Base-by-base conservation (phyloP, 208 protist genomes). In the Naegleria gruberi region DNA sequence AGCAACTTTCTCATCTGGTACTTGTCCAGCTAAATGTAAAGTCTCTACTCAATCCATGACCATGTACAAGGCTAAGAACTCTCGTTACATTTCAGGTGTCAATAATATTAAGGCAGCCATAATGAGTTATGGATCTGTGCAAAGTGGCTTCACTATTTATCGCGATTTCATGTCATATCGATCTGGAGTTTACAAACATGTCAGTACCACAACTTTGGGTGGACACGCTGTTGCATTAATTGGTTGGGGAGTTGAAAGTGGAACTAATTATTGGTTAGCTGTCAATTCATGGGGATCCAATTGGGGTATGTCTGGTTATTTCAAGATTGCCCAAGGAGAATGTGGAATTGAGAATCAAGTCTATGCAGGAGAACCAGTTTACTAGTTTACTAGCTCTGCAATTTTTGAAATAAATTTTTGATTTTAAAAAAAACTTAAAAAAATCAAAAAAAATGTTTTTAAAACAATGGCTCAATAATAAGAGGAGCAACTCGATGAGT, bases 251-350 rank as follows among this genome's bases (percentile, higher is more conserved):
- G 91, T 91, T 73, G 91, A 95, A 94, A 47, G 88, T 92, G 45
- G 90, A 91, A 73, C 43, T 74, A 12, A 87, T 83, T 98, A 97
- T 94, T 98, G 96, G 96, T 95, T 95, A 90, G 93, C 97, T 90
- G 94, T 94, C 30, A 98, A 98, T 94, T 97, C 95, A 92, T 97
- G 96, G 96, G 95, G 96, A 91, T 34, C 82, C 0, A 93, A 95
- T 90, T 98, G 96, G 96, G 96, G 96, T 73, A 93, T 96, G 89
- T 92, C 95, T 47, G 96, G 96, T 85, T 95, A 95, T 92, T 95
- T 97, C 92, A 88, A 93, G 77, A 96, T 97, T 90, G 73, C 87
- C 83, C 93, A 94, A 37, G 96, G 96, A 87, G 95, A 97, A 91
- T 96, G 95, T 89, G 94, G 94, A 23, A 96, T 97, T 84, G 95